Evolutionary conservation across 768 basidiomycete genomes (phyloP).

Genomic region (Panaeolus cyanescens): DNA sequence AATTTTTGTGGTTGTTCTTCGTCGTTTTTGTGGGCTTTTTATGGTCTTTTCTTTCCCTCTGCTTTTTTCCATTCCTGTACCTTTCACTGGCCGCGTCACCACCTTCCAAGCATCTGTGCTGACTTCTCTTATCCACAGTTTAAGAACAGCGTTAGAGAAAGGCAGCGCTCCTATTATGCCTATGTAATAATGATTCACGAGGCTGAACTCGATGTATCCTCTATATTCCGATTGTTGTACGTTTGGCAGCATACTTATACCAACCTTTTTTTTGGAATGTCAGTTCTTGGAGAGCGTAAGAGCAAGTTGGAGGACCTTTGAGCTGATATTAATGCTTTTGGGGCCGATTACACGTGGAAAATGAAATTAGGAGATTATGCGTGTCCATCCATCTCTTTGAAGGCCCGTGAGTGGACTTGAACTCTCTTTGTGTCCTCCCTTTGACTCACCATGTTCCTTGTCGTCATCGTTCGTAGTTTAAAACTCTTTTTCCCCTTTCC

Average conservation of each 20-base stretch:
- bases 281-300: not conserved
- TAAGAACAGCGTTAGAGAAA: conserved; percentile 76
- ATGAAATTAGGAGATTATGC: too few species aligned
- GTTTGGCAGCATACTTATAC: not conserved
- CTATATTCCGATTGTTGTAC: not conserved
- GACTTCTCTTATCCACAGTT: conserved; percentile 34
- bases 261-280: not conserved
- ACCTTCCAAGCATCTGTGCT: not conserved
- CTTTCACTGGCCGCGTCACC: not conserved
- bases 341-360: not conserved
- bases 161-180: conserved; percentile 67
- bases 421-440: too few species aligned
- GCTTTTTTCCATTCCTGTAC: not conserved
- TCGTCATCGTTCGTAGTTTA: too few species aligned
- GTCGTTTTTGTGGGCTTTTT: too few species aligned
- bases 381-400: too few species aligned
- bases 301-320: not conserved
- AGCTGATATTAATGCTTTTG: not conserved
- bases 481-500: too few species aligned
- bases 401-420: too few species aligned
- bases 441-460: too few species aligned
- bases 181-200: conserved; percentile 31
- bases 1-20: too few species aligned
- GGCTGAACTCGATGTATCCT: not conserved
- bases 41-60: not conserved